Evolutionary conservation across 2,329 filamentous ascomycete species (phyloP).

Genomic region (Alternaria tenuissima): DNA sequence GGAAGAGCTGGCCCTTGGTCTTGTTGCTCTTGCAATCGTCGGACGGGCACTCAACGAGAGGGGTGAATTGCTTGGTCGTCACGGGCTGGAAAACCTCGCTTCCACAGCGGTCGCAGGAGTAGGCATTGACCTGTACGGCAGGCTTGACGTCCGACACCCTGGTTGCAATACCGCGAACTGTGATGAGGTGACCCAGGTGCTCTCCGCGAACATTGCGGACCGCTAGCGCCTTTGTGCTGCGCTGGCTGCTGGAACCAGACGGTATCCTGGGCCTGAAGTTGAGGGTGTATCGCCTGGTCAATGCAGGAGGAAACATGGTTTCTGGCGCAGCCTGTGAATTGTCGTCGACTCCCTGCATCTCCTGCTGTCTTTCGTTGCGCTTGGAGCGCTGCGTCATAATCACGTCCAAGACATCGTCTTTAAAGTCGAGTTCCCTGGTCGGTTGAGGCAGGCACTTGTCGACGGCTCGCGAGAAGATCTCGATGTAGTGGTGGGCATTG

Average conservation of each 20-base stretch:
- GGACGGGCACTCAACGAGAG: slow-evolving; percentile 86
- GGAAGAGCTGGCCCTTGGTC: slow-evolving; percentile 89
- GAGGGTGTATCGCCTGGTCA: slow-evolving; percentile 92
- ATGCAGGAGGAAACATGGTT: slow-evolving; percentile 86
- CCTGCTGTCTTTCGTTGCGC: slow-evolving; percentile 78
- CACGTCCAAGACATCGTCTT: slow-evolving; percentile 96
- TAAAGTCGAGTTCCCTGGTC: slow-evolving; percentile 83
- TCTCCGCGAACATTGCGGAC: slow-evolving; percentile 93
- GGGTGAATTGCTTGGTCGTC: slow-evolving; percentile 87
- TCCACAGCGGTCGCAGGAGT: slow-evolving; percentile 95
- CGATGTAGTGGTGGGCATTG: slow-evolving; percentile 95
- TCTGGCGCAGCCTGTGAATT: slow-evolving; percentile 70
- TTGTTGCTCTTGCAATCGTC: slow-evolving; percentile 90
- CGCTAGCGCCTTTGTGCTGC: slow-evolving; percentile 72
- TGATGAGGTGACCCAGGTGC: slow-evolving; percentile 92
- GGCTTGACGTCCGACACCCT: slow-evolving; percentile 98
- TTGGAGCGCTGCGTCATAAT: slow-evolving; percentile 91
- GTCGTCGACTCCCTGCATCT: slow-evolving; percentile 53
- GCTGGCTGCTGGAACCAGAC: slow-evolving; percentile 69
- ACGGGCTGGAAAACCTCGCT: slow-evolving; percentile 98
- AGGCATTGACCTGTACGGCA: slow-evolving; percentile 95
- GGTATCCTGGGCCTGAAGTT: slow-evolving; percentile 93
- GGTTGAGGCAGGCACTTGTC: slow-evolving; percentile 86
- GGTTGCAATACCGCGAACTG: slow-evolving; percentile 91
- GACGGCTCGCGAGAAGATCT: slow-evolving; percentile 86